Percentiles rank a stretch among this genome's conserved stretches.
These are phyloP conservation scores for Epichloe uncinata DNA, from an alignment of 2,329 filamentous ascomycete species.

Conservation along the genomic window DNA sequence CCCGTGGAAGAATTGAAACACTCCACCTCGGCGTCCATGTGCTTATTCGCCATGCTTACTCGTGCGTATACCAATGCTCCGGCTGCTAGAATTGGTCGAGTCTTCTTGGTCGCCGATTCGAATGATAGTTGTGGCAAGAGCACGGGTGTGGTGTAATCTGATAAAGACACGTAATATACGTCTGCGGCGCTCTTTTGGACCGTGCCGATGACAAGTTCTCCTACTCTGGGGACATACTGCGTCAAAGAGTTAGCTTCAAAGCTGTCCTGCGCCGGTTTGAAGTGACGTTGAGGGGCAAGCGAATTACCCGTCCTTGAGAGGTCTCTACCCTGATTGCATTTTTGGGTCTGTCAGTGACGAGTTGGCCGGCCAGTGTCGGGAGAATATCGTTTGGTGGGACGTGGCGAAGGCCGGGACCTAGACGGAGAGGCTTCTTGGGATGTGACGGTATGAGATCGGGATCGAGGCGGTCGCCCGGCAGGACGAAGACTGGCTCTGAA, in stretches of 20 bases:
- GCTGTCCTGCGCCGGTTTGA: neutral
- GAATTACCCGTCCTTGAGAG: conserved; percentile 51
- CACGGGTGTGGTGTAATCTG: conserved; percentile 49
- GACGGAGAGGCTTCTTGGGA: conserved; percentile 56
- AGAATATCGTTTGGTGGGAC: conserved; percentile 63
- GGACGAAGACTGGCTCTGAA: conserved; percentile 48
- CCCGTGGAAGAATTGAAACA: conserved; percentile 79
- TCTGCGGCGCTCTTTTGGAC: conserved; percentile 65
- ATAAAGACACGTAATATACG: conserved; percentile 66
- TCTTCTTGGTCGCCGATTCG: conserved; percentile 85
- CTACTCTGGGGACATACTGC: conserved; percentile 65
- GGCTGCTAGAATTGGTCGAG: conserved; percentile 59
- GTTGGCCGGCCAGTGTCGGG: conserved; percentile 52
- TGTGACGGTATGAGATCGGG: conserved; percentile 52
- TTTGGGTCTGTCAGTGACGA: conserved; percentile 57
- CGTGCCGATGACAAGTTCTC: conserved; percentile 81
- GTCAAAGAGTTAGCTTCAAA: neutral
- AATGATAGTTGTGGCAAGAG: conserved; percentile 82
- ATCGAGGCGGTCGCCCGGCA: conserved; percentile 71
- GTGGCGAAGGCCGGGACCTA: conserved; percentile 75
- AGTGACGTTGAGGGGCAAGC: neutral
- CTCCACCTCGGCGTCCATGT: conserved; percentile 81
- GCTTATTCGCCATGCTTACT: conserved; percentile 61
- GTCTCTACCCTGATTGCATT: conserved; percentile 68
- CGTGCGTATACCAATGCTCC: conserved; percentile 84